phyloP scores from a whole-genome alignment of 2,329 filamentous ascomycete species.

The Chaetomiaceae sp. region DNA sequence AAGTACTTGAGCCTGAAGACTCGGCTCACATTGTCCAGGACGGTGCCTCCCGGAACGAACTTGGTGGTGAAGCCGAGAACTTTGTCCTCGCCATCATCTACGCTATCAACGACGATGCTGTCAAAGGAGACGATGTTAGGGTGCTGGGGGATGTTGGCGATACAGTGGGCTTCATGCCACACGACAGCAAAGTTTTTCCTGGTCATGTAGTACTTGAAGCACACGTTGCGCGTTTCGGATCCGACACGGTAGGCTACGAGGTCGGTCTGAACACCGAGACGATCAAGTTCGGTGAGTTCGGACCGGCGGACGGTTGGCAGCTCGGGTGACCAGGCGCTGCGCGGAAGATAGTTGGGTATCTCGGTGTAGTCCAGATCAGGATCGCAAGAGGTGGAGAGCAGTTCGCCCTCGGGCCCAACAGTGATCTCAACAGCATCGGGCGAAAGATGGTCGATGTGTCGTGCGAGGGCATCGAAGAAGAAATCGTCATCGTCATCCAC shows the following conservation, averaged over 20 bases:
- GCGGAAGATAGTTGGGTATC: constrained; percentile 16
- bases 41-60: constrained; percentile 33
- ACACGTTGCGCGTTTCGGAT: constrained; percentile 20
- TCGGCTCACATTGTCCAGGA: constrained; percentile 10
- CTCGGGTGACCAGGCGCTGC: background rate
- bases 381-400: constrained; percentile 10
- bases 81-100: constrained; percentile 25
- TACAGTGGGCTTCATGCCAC: constrained; percentile 37
- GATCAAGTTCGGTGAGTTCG: constrained; percentile 17
- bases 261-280: constrained; percentile 18
- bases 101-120: constrained; percentile 32
- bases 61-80: constrained; percentile 37
- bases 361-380: constrained; percentile 6
- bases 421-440: constrained; percentile 9
- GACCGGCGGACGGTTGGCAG: constrained; percentile 9
- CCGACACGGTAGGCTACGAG: constrained; percentile 9
- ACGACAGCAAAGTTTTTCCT: constrained; percentile 16
- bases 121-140: constrained; percentile 36
- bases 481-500: background rate
- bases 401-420: constrained; percentile 2
- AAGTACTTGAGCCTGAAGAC: constrained; percentile 20
- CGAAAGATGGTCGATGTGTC: constrained; percentile 13
- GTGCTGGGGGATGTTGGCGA: constrained; percentile 35
- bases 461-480: background rate
- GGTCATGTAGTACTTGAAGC: constrained; percentile 36